Base-by-base conservation (phyloP, 352 stramenopile genomes). In the Phytophthora nicotianae region DNA sequence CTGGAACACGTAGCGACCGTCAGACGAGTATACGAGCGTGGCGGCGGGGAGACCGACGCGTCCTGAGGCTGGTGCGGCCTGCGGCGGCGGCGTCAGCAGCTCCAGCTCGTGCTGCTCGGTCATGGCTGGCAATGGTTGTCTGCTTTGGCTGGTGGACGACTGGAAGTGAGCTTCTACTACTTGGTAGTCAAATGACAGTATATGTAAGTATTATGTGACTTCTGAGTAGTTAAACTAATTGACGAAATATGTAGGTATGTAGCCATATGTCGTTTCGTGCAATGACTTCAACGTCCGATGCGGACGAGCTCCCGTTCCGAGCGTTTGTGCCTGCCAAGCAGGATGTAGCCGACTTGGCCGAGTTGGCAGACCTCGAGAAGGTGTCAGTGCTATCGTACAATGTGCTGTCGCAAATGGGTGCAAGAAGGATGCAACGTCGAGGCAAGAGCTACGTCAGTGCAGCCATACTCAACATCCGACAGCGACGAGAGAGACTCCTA, bases 311-410 rank as follows among this genome's bases (percentile, higher is more conserved):
- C 19, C 41, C 56, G 23, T 46, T 57, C 57, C 71, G 79, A 26
- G 76, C 70, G 26, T 86, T 89, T 41, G 67, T 86, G n/a, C 64
- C 77, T n/a, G 72, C 79, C 5, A 68, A 57, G 19, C 29, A 60
- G 14, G 68, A 87, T 51, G 47, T 88, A n/a, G 68, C 59, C 7
- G 55, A 78, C 35, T 65, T 90, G 38, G 66, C 57, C 1, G 68
- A 65, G 27, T 62, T 89, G 5, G 78, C 69, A 0, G 75, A 79
- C 27, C 52, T 83, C 9, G 78, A 89, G 41, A 90, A 88, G 46
- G 57, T 95, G 11, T 81, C 74, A 3, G 71, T 96, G 24, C 51
- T 90, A 29, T 89, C 70, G 32, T 94, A 96, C 68, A 96, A 96
- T 58, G 68, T 96, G 19, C 72, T 96, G 29, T 90, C 86, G 26